phyloP scores from a whole-genome alignment of 352 stramenopile genomes.

The Aphanomyces invadans region DNA sequence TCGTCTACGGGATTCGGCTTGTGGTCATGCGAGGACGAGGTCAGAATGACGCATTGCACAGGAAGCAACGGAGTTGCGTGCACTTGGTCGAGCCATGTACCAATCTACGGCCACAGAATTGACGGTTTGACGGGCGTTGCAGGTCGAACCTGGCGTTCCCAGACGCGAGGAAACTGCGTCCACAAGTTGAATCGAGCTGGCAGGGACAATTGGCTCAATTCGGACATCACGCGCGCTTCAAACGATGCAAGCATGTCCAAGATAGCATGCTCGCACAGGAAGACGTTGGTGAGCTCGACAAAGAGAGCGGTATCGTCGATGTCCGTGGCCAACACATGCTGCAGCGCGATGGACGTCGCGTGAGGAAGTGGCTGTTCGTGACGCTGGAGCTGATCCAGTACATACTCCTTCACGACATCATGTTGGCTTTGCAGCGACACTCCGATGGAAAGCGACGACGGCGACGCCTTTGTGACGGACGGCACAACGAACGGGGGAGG shows the following conservation, averaged over 20 bases:
- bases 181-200: neutral
- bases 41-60: neutral
- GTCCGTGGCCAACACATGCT: neutral
- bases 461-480: neutral
- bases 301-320: neutral
- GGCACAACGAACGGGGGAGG: neutral
- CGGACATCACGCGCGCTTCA: neutral
- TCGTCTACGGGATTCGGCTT: neutral
- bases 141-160: neutral
- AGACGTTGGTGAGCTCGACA: neutral
- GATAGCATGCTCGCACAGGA: neutral
- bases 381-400: neutral
- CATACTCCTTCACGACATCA: neutral
- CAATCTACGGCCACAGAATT: neutral
- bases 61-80: neutral
- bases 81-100: neutral
- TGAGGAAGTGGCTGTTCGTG: neutral
- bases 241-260: neutral
- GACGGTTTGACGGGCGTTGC: no score
- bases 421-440: neutral
- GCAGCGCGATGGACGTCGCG: neutral
- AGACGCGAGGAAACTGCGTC: neutral
- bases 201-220: neutral
- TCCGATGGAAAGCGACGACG: neutral
- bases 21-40: neutral